Evolutionary conservation across 208 protist genomes (phyloP).

Genomic region (Leptomonas pyrrhocoris): DNA sequence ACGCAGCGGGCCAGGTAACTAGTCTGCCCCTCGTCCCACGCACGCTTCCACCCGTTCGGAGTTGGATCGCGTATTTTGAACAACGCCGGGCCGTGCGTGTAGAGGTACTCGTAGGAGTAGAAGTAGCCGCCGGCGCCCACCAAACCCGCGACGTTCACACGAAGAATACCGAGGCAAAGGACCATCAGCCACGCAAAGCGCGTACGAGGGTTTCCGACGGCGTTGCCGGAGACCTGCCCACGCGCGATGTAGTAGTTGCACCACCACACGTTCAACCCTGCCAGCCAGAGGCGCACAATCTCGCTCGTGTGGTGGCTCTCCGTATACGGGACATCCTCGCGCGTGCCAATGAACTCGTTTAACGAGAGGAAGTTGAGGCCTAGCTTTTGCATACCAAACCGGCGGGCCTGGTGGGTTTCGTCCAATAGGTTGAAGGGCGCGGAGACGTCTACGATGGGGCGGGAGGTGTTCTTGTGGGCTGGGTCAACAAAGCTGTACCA

Average conservation of each 20-base stretch:
- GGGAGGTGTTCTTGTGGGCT: slow-evolving; percentile 30
- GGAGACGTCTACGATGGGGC: slow-evolving; percentile 76
- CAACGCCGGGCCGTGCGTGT: slow-evolving; percentile 73
- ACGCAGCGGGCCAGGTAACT: slow-evolving; percentile 65
- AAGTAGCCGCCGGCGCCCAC: slow-evolving; percentile 83
- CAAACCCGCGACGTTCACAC: slow-evolving; percentile 68
- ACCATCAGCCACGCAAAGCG: slow-evolving; percentile 68
- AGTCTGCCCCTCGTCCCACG: slow-evolving; percentile 79
- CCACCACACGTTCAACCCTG: slow-evolving; percentile 65
- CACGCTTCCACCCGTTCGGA: slow-evolving; percentile 71
- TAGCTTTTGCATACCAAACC: slow-evolving; percentile 71
- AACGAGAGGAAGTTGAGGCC: slow-evolving; percentile 63
- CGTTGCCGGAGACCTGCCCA: slow-evolving; percentile 40
- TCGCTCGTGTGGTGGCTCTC: slow-evolving; percentile 77
- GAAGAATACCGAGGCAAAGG: slow-evolving; percentile 54
- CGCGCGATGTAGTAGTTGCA: slow-evolving; percentile 61
- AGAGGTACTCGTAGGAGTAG: slow-evolving; percentile 89
- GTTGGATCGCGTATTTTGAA: slow-evolving; percentile 79
- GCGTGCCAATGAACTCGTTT: slow-evolving; percentile 67
- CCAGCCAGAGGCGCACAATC: slow-evolving; percentile 70
- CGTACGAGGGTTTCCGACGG: slow-evolving; percentile 63
- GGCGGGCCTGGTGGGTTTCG: slow-evolving; percentile 77
- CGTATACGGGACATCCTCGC: slow-evolving; percentile 86
- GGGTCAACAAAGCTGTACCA: slow-evolving; percentile 71
- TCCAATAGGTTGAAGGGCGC: slow-evolving; percentile 78